These are phyloP conservation scores for Pseudotulostoma volvatum DNA, from an alignment of 495 filamentous ascomycete species.

Conservation along the genomic window DNA sequence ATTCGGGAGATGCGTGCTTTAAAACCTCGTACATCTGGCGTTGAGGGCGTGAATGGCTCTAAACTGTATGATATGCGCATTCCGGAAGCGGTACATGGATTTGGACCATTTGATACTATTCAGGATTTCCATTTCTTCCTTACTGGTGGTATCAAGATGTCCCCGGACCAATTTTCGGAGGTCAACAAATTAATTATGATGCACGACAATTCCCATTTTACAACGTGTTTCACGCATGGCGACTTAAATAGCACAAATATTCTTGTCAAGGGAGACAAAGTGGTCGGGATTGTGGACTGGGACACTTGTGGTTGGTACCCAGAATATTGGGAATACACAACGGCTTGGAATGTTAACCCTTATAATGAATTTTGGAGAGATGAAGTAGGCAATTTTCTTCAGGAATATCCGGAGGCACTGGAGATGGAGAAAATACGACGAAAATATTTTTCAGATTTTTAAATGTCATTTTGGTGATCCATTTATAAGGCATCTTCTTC, in stretches of 20 bases:
- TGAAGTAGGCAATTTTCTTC: conserved; percentile 34
- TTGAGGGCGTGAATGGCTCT: conserved; percentile 26
- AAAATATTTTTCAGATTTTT: conserved; percentile 23
- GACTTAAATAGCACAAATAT: conserved; percentile 30
- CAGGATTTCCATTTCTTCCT: conserved; percentile 32
- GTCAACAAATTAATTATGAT: conserved; percentile 24
- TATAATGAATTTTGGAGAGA: conserved; percentile 28
- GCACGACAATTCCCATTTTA: conserved; percentile 17
- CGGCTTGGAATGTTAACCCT: conserved; percentile 33
- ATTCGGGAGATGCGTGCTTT: conserved; percentile 27
- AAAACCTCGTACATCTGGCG: conserved; percentile 15
- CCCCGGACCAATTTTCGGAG: no score
- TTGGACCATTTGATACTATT: conserved; percentile 25
- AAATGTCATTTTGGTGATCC: conserved; percentile 5
- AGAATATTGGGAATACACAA: conserved; percentile 36
- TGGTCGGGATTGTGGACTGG: conserved; percentile 37
- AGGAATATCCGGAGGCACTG: conserved; percentile 27
- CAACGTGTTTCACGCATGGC: conserved; percentile 27
- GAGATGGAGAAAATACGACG: conserved; percentile 31
- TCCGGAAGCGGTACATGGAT: conserved; percentile 12
- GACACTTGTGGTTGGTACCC: conserved; percentile 36
- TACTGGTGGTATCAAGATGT: no score
- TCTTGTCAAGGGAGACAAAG: conserved; percentile 19
- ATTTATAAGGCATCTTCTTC: no score
- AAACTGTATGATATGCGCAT: conserved; percentile 25